Evolutionary conservation across 2,329 filamentous ascomycete species (phyloP), one percentile per base, ranked within the genome.

Genomic region (Colletotrichum magnum): DNA sequence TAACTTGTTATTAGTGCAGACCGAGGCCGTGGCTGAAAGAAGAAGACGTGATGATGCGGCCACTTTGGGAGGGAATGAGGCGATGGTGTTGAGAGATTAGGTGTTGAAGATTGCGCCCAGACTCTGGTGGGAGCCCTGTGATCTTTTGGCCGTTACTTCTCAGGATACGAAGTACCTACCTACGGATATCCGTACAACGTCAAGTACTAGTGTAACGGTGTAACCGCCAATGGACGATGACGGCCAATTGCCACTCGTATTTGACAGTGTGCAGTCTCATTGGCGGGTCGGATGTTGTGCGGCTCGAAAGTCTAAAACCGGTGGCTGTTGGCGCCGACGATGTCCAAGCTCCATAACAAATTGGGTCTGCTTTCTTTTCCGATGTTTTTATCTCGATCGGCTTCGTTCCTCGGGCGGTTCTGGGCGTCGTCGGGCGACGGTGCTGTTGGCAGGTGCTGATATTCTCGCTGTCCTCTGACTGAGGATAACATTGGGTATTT

Each of bases 241-340:
- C 41, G 13, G 7, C 13, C 13, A 43, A n/a, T 43, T 36, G 32
- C 32, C 32, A 36, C 9, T 36, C 32, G 32, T 36, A 43, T 43
- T n/a, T 13, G 41, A 43, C 16, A 4, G 13, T 43, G 41, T 43
- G 41, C 41, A 43, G 13, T n/a, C 13, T n/a, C 41, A 43, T 32
- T 52, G n/a, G 15, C 32, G 32, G 45, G 24, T 43, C 36, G 45
- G 59, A 36, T 5, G 15, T 28, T 26, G 60, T 53, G 59, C 47
- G 52, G 39, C 60, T 68, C 41, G 16, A 28, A 58, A 68, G 54
- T 32, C 60, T 64, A 58, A 58, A 68, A 53, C 59, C 59, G 52
- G 65, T 64, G 65, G 65, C 45, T 48, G 26, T 24, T 51, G 47
- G 47, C 53, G 53, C 59, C 60, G 53, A 41, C 47, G 21, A 36